Evolutionary conservation across 805 yeast species (phyloP), one percentile per base, ranked within the genome.

Genomic region (Zygosaccharomyces gambellarensis): DNA sequence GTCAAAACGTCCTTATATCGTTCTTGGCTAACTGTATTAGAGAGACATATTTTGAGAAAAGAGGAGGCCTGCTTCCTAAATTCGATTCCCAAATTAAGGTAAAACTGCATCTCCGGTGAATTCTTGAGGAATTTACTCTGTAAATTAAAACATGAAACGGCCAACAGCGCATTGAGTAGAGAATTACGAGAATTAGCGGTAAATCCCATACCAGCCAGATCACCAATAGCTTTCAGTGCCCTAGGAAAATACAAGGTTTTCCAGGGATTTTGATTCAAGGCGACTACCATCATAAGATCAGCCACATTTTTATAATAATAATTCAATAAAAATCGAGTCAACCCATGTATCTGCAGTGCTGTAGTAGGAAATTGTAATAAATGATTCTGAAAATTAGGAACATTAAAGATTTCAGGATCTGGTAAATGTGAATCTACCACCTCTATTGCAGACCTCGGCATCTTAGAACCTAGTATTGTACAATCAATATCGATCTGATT

Each of bases 1-100:
- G 88, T 85, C 25, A 89, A 65, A 4, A 87, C 86, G 62, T 88
- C 96, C 62, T 89, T 88, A 65, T 89, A 88, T 63, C 85, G 85
- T 60, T 85, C 87, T 47, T 52, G 70, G 56, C 71, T 74, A 50
- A 72, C 76, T 61, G 74, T 81, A 64, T 60, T 78, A 52, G 62
- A 77, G 61, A 79, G 68, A 59, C 89, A 80, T 47, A 75, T 72
- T 55, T 80, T 78, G 42, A 88, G 75, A 64, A 85, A 86, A 31
- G 75, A 72, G 46, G 83, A 76, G 0, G 95, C 95, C 64, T 87
- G 92, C 47, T 80, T 77, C 57, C 95, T 75, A 45, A 88, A 75
- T 50, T 83, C 79, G 53, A 84, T 80, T 9, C 95, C 96, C 47
- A 87, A 68, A 51, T 83, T 82, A 47, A 83, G 72, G 58, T 85